Conservation (phyloP, 345 rosid species). For the Diplotaxis tenuifolia region DNA sequence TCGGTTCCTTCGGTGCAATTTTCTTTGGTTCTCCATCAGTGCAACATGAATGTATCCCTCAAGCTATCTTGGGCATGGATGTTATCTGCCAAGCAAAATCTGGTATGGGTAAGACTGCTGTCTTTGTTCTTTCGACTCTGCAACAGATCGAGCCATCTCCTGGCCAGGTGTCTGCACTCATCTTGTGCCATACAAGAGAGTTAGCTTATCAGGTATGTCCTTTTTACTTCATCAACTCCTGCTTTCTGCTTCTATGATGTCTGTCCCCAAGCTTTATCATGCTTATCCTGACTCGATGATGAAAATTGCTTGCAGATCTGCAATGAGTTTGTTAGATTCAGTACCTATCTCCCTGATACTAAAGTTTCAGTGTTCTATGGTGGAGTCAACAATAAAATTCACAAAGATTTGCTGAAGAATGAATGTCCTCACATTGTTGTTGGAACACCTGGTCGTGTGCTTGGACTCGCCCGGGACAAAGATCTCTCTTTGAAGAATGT, state of each 20-base stretch:
- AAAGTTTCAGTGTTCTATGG: slow-evolving; percentile 97
- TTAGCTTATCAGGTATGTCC: slow-evolving; percentile 83
- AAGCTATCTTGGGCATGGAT: slow-evolving; percentile 98
- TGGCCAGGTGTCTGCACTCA: slow-evolving; percentile 94
- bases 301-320: slow-evolving; percentile 62
- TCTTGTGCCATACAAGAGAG: slow-evolving; percentile 94
- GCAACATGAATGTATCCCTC: slow-evolving; percentile 99
- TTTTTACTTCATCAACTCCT: neutral
- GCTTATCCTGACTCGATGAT: neutral
- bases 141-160: slow-evolving; percentile 92
- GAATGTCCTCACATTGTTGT: slow-evolving; percentile 99
- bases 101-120: slow-evolving; percentile 99
- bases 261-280: neutral
- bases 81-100: slow-evolving; percentile 99
- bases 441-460: slow-evolving; percentile 97
- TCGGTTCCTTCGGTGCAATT: slow-evolving; percentile 71
- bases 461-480: slow-evolving; percentile 86
- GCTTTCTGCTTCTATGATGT: neutral
- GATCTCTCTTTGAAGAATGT: slow-evolving; percentile 97
- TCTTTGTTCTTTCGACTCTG: slow-evolving; percentile 81
- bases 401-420: slow-evolving; percentile 90
- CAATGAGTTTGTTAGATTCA: slow-evolving; percentile 95
- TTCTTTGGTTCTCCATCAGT: slow-evolving; percentile 88
- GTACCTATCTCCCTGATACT: slow-evolving; percentile 82
- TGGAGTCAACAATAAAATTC: slow-evolving; percentile 87